phyloP scores from a whole-genome alignment of 2,329 filamentous ascomycete genomes.

The Aspergillus costaricaensis region DNA sequence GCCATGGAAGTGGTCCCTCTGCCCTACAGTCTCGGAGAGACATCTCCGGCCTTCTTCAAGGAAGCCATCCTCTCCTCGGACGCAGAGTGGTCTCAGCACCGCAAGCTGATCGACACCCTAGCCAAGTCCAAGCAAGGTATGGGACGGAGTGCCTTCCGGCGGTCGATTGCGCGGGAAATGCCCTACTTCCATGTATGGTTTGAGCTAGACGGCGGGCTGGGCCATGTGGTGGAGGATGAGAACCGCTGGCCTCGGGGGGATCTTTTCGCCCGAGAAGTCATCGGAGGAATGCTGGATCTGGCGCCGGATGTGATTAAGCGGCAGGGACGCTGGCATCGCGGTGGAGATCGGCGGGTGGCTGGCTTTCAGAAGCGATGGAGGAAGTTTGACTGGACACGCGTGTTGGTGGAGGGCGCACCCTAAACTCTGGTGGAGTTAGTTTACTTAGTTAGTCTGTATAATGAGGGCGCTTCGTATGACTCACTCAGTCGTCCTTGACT shows the following conservation, averaged over 20 bases:
- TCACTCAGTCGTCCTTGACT: background rate
- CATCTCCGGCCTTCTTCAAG: slow-evolving; percentile 88
- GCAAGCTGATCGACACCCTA: slow-evolving; percentile 87
- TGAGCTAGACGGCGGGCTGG: slow-evolving; percentile 83
- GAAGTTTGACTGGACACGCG: slow-evolving; percentile 86
- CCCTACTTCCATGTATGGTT: slow-evolving; percentile 99
- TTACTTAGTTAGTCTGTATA: background rate
- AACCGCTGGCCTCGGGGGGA: slow-evolving; percentile 86
- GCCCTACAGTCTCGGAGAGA: slow-evolving; percentile 87
- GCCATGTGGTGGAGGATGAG: slow-evolving; percentile 87
- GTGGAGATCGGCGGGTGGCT: slow-evolving; percentile 67
- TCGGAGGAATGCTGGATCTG: slow-evolving; percentile 88
- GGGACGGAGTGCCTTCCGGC: slow-evolving; percentile 79
- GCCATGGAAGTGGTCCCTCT: slow-evolving; percentile 84
- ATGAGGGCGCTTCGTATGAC: background rate
- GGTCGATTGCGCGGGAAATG: slow-evolving; percentile 87
- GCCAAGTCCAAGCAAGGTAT: slow-evolving; percentile 60
- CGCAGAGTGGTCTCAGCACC: slow-evolving; percentile 94
- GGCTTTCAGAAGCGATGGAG: slow-evolving; percentile 82
- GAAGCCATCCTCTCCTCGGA: slow-evolving; percentile 88
- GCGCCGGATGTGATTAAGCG: slow-evolving; percentile 82
- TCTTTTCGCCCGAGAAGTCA: slow-evolving; percentile 85
- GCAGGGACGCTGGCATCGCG: slow-evolving; percentile 80
- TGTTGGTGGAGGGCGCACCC: slow-evolving; percentile 54
- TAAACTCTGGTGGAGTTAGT: background rate